phyloP scores from a whole-genome alignment of 2,329 filamentous ascomycete species.

The Alternaria tenuissima region DNA sequence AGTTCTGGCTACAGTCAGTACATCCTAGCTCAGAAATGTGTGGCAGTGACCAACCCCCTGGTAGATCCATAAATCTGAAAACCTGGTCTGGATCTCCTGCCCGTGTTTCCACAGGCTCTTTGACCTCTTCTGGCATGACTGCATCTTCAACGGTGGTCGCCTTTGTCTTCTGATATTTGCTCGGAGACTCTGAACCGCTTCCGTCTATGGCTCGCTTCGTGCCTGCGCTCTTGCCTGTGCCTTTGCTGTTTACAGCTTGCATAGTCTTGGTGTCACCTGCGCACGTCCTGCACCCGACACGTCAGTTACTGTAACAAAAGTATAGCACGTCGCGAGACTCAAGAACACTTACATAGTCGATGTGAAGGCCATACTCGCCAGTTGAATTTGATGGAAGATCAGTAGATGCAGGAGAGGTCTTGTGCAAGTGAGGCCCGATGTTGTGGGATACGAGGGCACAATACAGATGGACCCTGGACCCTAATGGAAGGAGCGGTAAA shows the following conservation, averaged over 20 bases:
- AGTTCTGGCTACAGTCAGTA: conserved; percentile 28
- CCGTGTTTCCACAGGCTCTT: background rate
- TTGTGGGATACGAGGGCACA: conserved; percentile 2
- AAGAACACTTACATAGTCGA: conserved; percentile 10
- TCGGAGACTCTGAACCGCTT: background rate
- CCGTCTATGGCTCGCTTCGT: conserved; percentile 10
- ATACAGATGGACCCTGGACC: background rate
- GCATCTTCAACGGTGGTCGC: background rate
- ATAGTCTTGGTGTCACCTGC: conserved; percentile 4
- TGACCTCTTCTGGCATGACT: background rate
- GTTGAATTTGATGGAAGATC: background rate
- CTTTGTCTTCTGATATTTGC: conserved; percentile 16
- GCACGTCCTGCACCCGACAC: conserved; percentile 8
- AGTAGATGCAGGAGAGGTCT: conserved; percentile 14
- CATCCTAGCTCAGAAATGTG: background rate
- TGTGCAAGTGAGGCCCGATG: conserved; percentile 16
- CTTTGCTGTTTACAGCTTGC: conserved; percentile 5
- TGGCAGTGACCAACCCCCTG: conserved; percentile 25
- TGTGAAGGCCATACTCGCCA: background rate
- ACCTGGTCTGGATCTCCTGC: background rate
- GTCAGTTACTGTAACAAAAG: conserved; percentile 1
- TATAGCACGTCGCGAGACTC: background rate
- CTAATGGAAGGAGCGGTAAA: conserved; percentile 9
- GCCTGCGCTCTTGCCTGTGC: conserved; percentile 4
- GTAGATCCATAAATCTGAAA: conserved; percentile 36